phyloP scores from a whole-genome alignment of 1,139 yeast species.

The Groenewaldozyma auringiensis region DNA sequence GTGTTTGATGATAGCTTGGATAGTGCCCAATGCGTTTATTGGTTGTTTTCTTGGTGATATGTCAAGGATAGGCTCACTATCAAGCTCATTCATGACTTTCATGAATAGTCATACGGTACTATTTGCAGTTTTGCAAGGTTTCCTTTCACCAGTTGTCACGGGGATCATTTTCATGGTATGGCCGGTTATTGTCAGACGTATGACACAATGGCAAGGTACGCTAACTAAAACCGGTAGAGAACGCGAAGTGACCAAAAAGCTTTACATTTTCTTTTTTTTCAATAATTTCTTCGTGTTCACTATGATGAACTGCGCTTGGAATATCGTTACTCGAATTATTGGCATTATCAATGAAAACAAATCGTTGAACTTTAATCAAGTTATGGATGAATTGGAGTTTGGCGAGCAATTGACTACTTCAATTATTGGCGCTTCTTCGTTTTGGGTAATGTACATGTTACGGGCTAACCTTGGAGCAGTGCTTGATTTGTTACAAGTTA shows the following conservation, averaged over 20 bases:
- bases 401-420: slow-evolving; percentile 31
- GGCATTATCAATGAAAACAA: slow-evolving; percentile 16
- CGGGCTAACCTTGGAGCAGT: slow-evolving; percentile 30
- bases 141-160: slow-evolving; percentile 33
- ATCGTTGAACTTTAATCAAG: slow-evolving; percentile 19
- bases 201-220: slow-evolving; percentile 35
- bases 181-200: slow-evolving; percentile 32
- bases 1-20: slow-evolving; percentile 30
- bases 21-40: slow-evolving; percentile 36
- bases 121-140: slow-evolving; percentile 35
- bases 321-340: slow-evolving; percentile 30
- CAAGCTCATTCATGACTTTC: slow-evolving; percentile 30
- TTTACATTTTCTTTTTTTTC: slow-evolving; percentile 34
- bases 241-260: slow-evolving; percentile 32
- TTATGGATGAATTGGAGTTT: slow-evolving; percentile 22
- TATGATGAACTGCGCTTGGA: slow-evolving; percentile 35
- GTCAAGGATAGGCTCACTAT: slow-evolving; percentile 32
- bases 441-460: slow-evolving; percentile 37
- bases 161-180: slow-evolving; percentile 30
- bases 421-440: slow-evolving; percentile 34
- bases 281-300: slow-evolving; percentile 35
- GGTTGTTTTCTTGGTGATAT: slow-evolving; percentile 35
- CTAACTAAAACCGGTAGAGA: slow-evolving; percentile 34
- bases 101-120: slow-evolving; percentile 25
- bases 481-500: slow-evolving; percentile 30